Evolutionary conservation across 148 eudicot species (phyloP), one percentile per base, ranked within the genome.

Genomic region (Mesembryanthemum crystallinum): DNA sequence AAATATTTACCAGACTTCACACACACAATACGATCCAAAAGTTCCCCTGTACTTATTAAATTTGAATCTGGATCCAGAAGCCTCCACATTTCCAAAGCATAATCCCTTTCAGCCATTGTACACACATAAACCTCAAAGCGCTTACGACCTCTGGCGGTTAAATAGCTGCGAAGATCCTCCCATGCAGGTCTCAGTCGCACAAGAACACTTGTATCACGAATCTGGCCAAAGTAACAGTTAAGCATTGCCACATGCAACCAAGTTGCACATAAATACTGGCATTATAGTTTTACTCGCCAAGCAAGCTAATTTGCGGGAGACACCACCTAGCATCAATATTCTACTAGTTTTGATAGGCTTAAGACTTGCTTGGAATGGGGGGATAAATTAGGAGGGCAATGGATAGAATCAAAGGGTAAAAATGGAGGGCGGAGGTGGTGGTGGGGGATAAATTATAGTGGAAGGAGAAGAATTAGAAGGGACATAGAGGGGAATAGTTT

Each of bases 51-150:
- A 82, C 75, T 86, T 73, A 96, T 96, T 87, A 96, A 86, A 75
- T 91, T 96, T 52, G 97, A 88, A 79, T 87, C 98, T 20, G 99
- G 99, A 87, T 96, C 99, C 71, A 96, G 97, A 86, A 96, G 99
- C 81, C 99, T 87, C 99, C 99, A 96, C 99, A 96, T 96, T 85
- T 96, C 99, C 80, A 96, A 84, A 69, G 99, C 99, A 86, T 96
- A 96, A 75, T 96, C 99, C 81, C 99, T 92, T 91, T 96, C 99
- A 73, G 99, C 99, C 99, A 92, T 89, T n/a, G 99, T 96, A 86
- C 99, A 96, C 79, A 92, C 99, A 85, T 84, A 96, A 78, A 96
- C 99, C 80, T 96, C 99, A 84, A 96, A 96, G 43, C 99, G 91
- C 80, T 96, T 96, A 54, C 99, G 89, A 21, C 99, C 98, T 91